phyloP scores from a whole-genome alignment of 2,329 filamentous ascomycete genomes.

The Coniochaeta pulveracea region DNA sequence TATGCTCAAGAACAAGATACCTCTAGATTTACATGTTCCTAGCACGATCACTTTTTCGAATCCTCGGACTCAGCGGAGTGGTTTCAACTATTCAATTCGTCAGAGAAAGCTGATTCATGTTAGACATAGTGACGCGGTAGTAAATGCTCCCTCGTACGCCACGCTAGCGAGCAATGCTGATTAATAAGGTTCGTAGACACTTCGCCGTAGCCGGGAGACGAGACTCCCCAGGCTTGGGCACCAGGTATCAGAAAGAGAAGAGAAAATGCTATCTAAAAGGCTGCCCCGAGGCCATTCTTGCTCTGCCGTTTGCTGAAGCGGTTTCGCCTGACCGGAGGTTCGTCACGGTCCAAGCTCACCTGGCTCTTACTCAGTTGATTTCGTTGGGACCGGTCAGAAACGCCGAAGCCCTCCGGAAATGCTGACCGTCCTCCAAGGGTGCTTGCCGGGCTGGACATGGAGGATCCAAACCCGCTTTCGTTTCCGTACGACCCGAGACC shows the following conservation, averaged over 20 bases:
- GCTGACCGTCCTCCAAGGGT: conserved; percentile 52
- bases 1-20: too few species aligned
- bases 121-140: too few species aligned
- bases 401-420: conserved; percentile 36
- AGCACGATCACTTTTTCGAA: too few species aligned
- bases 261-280: conserved; percentile 42
- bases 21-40: too few species aligned
- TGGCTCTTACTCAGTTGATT: conserved; percentile 50
- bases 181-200: conserved; percentile 5
- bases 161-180: conserved; percentile 4
- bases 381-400: conserved; percentile 41
- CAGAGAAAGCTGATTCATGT: too few species aligned
- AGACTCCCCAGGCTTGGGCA: too few species aligned
- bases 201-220: too few species aligned
- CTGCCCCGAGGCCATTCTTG: conserved; percentile 80
- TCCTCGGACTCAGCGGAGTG: too few species aligned
- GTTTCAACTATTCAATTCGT: too few species aligned
- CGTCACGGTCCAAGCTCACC: conserved; percentile 39
- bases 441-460: conserved; percentile 65
- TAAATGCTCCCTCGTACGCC: conserved; percentile 4
- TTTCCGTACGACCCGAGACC: conserved; percentile 53
- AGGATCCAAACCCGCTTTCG: conserved; percentile 56
- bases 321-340: conserved; percentile 38
- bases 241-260: background rate
- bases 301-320: conserved; percentile 87